phyloP scores from a whole-genome alignment of 805 yeast species.

The Dipodascopsis tothii region DNA sequence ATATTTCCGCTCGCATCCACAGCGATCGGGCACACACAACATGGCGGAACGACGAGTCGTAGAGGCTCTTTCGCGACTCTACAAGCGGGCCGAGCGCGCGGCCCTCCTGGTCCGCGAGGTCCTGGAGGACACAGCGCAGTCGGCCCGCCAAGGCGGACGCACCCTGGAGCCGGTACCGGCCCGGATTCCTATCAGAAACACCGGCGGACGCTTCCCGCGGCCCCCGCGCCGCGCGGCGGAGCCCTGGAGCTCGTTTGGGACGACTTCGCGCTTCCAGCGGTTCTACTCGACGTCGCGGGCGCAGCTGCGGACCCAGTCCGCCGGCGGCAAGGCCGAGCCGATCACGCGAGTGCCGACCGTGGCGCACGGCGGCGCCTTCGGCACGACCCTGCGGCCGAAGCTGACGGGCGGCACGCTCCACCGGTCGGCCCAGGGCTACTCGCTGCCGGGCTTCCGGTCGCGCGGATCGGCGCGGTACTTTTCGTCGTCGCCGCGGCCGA shows the following conservation, averaged over 20 bases:
- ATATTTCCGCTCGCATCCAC: too few relatives aligned
- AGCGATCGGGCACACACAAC: too few relatives aligned
- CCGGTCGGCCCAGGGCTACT: slow-evolving; percentile 17
- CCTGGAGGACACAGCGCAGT: slow-evolving; percentile 41
- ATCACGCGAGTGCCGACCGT: neutral
- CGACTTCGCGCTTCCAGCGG: neutral
- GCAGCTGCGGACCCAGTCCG: neutral
- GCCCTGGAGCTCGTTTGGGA: neutral
- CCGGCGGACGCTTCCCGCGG: neutral
- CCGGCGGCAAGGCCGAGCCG: slow-evolving; percentile 3
- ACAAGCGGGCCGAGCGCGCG: slow-evolving; percentile 14
- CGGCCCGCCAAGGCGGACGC: slow-evolving; percentile 31
- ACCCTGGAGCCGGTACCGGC: neutral
- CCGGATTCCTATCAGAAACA: neutral
- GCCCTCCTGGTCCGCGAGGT: slow-evolving; percentile 18
- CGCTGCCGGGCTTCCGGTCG: slow-evolving; percentile 18
- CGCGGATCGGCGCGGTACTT: slow-evolving; percentile 19
- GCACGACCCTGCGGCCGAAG: slow-evolving; percentile 14
- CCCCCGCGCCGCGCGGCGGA: neutral
- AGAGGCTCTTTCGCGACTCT: slow-evolving; percentile 11
- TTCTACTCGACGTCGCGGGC: neutral
- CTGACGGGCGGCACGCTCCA: slow-evolving; percentile 20
- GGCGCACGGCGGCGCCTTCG: slow-evolving; percentile 19
- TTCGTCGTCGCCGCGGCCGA: slow-evolving; percentile 8
- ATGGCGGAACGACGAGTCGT: neutral